Percentiles rank a stretch among this genome's conserved stretches.
These are phyloP conservation scores for Wickerhamomyces sp. DNA, from an alignment of 1,139 yeast species.

Conservation along the genomic window DNA sequence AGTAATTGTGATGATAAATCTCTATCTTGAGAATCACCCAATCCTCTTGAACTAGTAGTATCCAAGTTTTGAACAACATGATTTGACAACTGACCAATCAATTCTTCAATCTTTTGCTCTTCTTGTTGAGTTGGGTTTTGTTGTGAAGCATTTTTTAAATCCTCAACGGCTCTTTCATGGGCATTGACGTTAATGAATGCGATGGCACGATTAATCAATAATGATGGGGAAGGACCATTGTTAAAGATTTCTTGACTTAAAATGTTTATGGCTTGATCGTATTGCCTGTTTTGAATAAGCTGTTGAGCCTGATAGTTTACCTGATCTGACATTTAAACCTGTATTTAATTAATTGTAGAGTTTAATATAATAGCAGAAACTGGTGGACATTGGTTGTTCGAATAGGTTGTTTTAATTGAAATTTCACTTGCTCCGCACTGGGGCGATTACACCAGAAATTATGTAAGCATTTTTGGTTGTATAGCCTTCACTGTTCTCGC, in stretches of 20 bases:
- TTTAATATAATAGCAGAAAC: too few relatives aligned
- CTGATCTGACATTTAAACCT: conserved; percentile 11
- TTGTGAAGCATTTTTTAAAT: conserved; percentile 18
- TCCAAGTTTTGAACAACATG: conserved; percentile 21
- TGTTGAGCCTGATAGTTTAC: conserved; percentile 15
- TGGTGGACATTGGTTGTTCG: too few relatives aligned
- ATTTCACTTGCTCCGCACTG: too few relatives aligned
- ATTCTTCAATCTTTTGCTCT: conserved; percentile 12
- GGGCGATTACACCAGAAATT: too few relatives aligned
- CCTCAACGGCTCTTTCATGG: conserved; percentile 18
- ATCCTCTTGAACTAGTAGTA: conserved; percentile 15
- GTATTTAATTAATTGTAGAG: too few relatives aligned
- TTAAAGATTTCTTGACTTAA: conserved; percentile 10
- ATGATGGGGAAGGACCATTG: conserved; percentile 15
- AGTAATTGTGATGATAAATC: conserved; percentile 15
- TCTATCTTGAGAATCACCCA: conserved; percentile 17
- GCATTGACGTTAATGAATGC: conserved; percentile 13
- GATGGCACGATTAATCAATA: conserved; percentile 20
- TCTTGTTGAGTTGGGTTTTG: conserved; percentile 18
- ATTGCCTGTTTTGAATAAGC: conserved; percentile 10
- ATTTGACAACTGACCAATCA: conserved; percentile 16
- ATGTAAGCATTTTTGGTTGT: too few relatives aligned
- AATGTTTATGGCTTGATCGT: conserved; percentile 11
- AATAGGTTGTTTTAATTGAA: too few relatives aligned
- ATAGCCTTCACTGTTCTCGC: too few relatives aligned